Evolutionary conservation across 2,329 filamentous ascomycete genomes (phyloP), one percentile per base, ranked within the genome.

Genomic region (Colletotrichum simmondsii): DNA sequence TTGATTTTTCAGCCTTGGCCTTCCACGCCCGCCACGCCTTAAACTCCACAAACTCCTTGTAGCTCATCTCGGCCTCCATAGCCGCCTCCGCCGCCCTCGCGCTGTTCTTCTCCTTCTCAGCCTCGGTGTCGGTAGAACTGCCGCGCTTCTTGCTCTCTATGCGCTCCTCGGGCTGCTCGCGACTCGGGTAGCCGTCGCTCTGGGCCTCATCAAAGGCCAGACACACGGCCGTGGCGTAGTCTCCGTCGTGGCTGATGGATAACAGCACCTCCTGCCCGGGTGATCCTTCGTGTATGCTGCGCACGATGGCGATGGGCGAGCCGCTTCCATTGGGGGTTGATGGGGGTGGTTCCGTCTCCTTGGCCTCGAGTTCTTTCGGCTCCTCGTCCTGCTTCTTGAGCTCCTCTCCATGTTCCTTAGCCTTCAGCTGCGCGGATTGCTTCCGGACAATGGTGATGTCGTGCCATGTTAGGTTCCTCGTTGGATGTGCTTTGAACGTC

Each of bases 221-320:
- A 75, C 92, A 93, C 1, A 92, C 86, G 7, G 93, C 93, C 24
- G 89, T 92, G 11, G 95, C 95, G 82, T 95, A 97, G 8, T 94
- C 92, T 2, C 90, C 92, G 81, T 98, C 95, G 80, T 98, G 95
- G 78, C 93, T 97, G 77, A 98, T 97, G 72, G 93, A 96, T 57
- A 98, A 80, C 77, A 90, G 86, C 16, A 92, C 94, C 62, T 90
- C 85, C 75, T 91, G 88, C 72, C 85, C 80, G 53, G 73, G 77
- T n/a, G 76, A 79, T 22, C 71, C 77, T 19, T 69, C 77, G 2
- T 71, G 76, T 32, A 75, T 75, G 8, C 78, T 79, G 72, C 76
- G 80, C 70, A 88, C 83, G 63, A 87, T 76, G 8, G 85, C 87
- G 3, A 87, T 76, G 0, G 87, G 87, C 28, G 86, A 83, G 5